A percentile compares a stretch with the other conserved stretches of the same genome.
Conservation (phyloP, 2,329 filamentous ascomycete species). For the Neurospora sp. region DNA sequence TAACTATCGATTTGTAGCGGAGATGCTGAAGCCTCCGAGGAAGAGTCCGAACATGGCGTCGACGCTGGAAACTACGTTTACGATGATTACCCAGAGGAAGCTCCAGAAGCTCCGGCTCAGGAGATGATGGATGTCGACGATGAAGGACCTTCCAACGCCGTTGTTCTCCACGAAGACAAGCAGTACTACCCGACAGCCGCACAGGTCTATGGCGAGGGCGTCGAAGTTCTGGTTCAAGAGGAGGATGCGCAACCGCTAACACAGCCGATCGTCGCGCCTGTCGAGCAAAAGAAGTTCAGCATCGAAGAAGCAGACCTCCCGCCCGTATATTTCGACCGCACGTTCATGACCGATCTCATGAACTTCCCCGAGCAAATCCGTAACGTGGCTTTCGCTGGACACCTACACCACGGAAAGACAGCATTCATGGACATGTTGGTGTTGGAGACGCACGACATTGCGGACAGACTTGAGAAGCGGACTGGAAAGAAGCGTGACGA, state of each 20-base stretch:
- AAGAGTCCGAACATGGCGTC: slow-evolving; percentile 68
- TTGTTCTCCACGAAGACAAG: slow-evolving; percentile 98
- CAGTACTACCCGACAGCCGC: slow-evolving; percentile 98
- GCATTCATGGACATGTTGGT: slow-evolving; percentile 98
- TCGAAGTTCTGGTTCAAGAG: slow-evolving; percentile 92
- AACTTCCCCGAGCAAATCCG: slow-evolving; percentile 91
- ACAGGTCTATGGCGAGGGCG: slow-evolving; percentile 87
- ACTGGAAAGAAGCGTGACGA: slow-evolving; percentile 76
- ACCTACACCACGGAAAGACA: slow-evolving; percentile 96
- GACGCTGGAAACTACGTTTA: slow-evolving; percentile 73
- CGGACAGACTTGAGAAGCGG: slow-evolving; percentile 67
- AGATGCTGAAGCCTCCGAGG: slow-evolving; percentile 71
- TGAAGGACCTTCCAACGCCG: slow-evolving; percentile 85
- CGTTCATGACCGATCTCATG: slow-evolving; percentile 93
- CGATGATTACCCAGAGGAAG: slow-evolving; percentile 58
- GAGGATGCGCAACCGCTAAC: slow-evolving; percentile 91
- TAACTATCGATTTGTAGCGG: slow-evolving; percentile 46
- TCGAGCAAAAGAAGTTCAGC: slow-evolving; percentile 92
- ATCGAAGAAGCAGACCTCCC: slow-evolving; percentile 88
- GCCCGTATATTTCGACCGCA: slow-evolving; percentile 74
- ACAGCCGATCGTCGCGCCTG: slow-evolving; percentile 85
- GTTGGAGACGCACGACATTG: slow-evolving; percentile 83
- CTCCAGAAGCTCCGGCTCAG: slow-evolving; percentile 56
- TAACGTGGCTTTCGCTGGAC: slow-evolving; percentile 84
- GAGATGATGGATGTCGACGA: slow-evolving; percentile 93